Percentiles rank a stretch among this genome's conserved stretches.
phyloP scores from a whole-genome alignment of 305 asterid genomes.

The Fraxinus angustifolia region DNA sequence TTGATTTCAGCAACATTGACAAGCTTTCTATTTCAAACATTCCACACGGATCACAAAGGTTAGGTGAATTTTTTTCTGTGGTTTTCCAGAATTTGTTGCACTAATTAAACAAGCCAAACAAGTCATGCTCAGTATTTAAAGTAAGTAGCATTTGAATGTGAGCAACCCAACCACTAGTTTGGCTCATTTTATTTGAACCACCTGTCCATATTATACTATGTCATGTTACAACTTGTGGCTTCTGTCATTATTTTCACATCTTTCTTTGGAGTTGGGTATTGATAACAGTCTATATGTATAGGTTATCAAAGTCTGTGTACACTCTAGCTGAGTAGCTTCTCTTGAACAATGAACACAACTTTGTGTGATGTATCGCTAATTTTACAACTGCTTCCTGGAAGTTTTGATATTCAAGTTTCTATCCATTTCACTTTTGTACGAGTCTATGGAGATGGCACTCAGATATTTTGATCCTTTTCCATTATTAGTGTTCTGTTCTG shows the following conservation, averaged over 20 bases:
- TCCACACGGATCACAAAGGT: slow-evolving; percentile 77
- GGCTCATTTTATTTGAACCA: slow-evolving; percentile 1
- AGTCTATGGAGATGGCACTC: background rate
- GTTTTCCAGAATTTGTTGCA: background rate
- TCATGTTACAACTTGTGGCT: background rate
- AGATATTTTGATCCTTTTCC: background rate
- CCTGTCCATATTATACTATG: background rate
- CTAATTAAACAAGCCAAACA: background rate
- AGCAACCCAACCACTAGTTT: background rate
- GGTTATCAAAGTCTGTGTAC: background rate
- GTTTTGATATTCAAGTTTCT: background rate
- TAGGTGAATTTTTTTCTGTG: slow-evolving; percentile 16
- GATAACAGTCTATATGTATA: background rate
- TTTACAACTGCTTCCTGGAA: background rate
- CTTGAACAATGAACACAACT: background rate
- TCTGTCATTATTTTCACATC: background rate
- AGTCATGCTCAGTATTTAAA: background rate
- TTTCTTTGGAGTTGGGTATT: background rate
- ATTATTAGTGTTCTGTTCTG: background rate
- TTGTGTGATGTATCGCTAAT: background rate
- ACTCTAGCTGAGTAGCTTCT: background rate
- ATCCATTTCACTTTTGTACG: background rate
- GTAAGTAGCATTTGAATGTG: background rate
- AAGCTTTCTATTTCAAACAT: slow-evolving; percentile 93
- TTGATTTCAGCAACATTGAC: slow-evolving; percentile 62